Evolutionary conservation across 2,329 filamentous ascomycete species (phyloP), one percentile per base, ranked within the genome.

Genomic region (Nothomitra cinnamomea): DNA sequence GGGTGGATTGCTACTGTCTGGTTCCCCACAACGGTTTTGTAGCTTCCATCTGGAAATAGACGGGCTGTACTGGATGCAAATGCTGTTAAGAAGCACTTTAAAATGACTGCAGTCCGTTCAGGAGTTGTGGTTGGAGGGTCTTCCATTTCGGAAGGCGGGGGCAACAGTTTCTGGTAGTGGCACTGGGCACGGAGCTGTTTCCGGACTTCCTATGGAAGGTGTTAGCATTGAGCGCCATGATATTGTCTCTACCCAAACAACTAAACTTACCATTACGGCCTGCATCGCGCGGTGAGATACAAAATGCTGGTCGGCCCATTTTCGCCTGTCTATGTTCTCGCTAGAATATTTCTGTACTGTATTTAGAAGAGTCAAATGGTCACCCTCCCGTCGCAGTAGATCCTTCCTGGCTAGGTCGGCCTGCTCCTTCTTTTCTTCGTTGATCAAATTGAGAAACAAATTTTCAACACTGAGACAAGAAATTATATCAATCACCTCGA

Each of bases 401-500:
- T 77, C 72, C 5, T 71, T 69, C 15, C 79, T 69, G 1, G 77
- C 75, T 49, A 68, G 66, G 53, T 76, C 72, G 1, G 77, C 78
- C 57, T 75, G 70, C 60, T 80, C 76, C 57, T 77, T 76, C 56
- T 72, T 75, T 58, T 80, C 77, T 59, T 81, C 78, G 0, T 75
- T 77, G 2, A 72, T 72, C 2, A 76, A 69, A 56, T 78, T 76
- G 3, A 80, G 64, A 62, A 81, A 82, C 28, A 83, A 73, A 59
- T 76, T 79, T 60, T 83, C 79, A 1, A 80, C 78, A 56, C 75
- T 79, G n/a, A 83, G 69, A 45, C 75, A 77, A 0, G 79, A 76
- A 51, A 82, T 85, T 54, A 95, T 83, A 61, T 96, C 92, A 57
- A 98, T 90, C 2, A 80, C 82, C 59, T 95, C 87, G 0, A 82